phyloP scores from a whole-genome alignment of 495 filamentous ascomycete genomes.

The Neurospora sp. region DNA sequence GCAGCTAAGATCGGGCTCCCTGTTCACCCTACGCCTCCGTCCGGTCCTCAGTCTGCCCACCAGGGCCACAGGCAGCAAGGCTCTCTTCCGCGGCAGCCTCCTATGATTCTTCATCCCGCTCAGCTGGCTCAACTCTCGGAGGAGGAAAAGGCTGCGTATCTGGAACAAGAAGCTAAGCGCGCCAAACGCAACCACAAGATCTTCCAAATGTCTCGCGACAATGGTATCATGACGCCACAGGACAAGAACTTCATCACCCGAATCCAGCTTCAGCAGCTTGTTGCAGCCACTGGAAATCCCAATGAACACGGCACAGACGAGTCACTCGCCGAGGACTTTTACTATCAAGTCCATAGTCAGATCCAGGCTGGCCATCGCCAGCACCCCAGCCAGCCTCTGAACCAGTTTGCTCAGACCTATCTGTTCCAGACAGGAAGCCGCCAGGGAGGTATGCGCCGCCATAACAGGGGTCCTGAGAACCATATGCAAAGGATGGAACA shows the following conservation, averaged over 20 bases:
- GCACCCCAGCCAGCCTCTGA: constrained; percentile 81
- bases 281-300: constrained; percentile 79
- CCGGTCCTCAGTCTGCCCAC: constrained; percentile 14
- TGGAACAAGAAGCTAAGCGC: constrained; percentile 85
- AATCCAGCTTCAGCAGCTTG: constrained; percentile 93
- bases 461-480: constrained; percentile 75
- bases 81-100: constrained; percentile 27
- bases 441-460: constrained; percentile 58
- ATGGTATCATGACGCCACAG: constrained; percentile 96
- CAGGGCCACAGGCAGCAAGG: constrained; percentile 26
- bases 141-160: constrained; percentile 63
- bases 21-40: constrained; percentile 15
- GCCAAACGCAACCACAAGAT: constrained; percentile 99
- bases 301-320: constrained; percentile 71
- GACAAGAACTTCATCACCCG: constrained; percentile 99
- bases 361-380: constrained; percentile 81
- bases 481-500: constrained; percentile 99
- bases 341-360: constrained; percentile 93
- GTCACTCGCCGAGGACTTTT: constrained; percentile 84
- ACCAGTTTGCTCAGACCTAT: constrained; percentile 96
- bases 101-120: constrained; percentile 54
- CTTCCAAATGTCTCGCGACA: constrained; percentile 81
- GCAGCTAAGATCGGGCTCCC: constrained; percentile 19
- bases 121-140: constrained; percentile 72
- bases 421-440: constrained; percentile 84